Evolutionary conservation across 2,329 filamentous ascomycete genomes (phyloP), one percentile per base, ranked within the genome.

Genomic region (Cytospora chrysosperma): DNA sequence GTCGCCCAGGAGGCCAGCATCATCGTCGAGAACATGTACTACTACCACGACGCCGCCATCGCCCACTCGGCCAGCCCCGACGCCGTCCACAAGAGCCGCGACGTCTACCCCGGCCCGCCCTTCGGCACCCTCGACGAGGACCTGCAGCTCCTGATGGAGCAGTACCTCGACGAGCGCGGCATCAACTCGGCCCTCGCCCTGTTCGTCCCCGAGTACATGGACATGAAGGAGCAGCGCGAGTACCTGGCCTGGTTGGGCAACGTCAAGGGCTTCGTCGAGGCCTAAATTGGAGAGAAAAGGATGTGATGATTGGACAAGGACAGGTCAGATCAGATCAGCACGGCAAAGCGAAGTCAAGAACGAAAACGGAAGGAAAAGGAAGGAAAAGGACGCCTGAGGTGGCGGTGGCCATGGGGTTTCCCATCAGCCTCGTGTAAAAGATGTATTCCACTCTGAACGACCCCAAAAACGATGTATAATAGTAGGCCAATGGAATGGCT

Each of bases 161-260:
- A 90, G 71, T 99, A 94, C 81, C 85, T 99, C 68, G 93, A 97
- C 78, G 95, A 97, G 85, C 87, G 95, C 71, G 95, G 94, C 68
- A 87, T 99, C 78, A 92, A 94, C 73, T 88, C 90, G 71, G 86
- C 89, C 64, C 85, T 99, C 71, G 94, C 93, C 60, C 81, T 93
- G 69, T 97, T 98, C 77, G 89, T 96, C 52, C 92, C 93, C 43
- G 93, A 98, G 76, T 99, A 97, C 81, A 93, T 98, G 73, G 93
- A 98, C 75, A 87, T 91, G 79, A 99, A 99, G 88, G 95, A 99
- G 86, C 94, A 98, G 86, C 90, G 88, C 80, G 95, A 99, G 84
- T 99, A 99, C 78, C 81, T 96, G 67, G 81, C 85, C 69, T 99
- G 96, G 95, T 81, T 99, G 76, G 85, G 88, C 77, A 91, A 90